These are phyloP conservation scores for Aspergillus fumigatus DNA, from an alignment of 2,329 filamentous ascomycete species.

Conservation along the genomic window DNA sequence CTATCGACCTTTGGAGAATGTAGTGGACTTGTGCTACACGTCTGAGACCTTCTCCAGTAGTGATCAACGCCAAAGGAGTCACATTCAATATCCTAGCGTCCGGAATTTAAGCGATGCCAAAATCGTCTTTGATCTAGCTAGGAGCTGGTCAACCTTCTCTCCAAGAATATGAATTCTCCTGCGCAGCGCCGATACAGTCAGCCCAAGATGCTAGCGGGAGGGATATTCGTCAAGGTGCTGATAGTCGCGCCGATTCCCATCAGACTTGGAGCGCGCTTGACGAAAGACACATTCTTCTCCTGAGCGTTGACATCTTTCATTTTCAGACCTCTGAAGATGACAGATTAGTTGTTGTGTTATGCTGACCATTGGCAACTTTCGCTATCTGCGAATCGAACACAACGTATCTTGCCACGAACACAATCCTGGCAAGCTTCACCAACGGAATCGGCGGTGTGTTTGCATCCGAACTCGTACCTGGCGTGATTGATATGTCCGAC, in stretches of 20 bases:
- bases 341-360: neutral
- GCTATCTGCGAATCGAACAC: conserved; percentile 9
- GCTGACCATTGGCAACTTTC: conserved; percentile 15
- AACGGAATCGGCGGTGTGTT: neutral
- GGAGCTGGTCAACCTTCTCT: conserved; percentile 13
- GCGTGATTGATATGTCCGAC: neutral
- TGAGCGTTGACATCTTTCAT: conserved; percentile 31
- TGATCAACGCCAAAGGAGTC: neutral
- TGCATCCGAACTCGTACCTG: neutral
- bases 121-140: neutral
- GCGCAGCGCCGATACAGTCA: neutral
- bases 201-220: neutral
- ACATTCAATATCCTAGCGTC: neutral
- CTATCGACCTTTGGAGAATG: no score
- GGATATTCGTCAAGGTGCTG: neutral
- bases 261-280: conserved; percentile 29
- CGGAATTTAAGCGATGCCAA: neutral
- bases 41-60: no score
- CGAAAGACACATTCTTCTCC: conserved; percentile 35
- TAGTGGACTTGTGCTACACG: no score
- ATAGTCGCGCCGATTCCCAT: conserved; percentile 36
- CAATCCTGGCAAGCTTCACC: conserved; percentile 16
- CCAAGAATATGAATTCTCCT: conserved; percentile 37
- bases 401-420: conserved; percentile 20
- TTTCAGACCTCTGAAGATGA: neutral